These are phyloP conservation scores for Fraxinus baroniana DNA, from an alignment of 305 asterid species.

Conservation along the genomic window DNA sequence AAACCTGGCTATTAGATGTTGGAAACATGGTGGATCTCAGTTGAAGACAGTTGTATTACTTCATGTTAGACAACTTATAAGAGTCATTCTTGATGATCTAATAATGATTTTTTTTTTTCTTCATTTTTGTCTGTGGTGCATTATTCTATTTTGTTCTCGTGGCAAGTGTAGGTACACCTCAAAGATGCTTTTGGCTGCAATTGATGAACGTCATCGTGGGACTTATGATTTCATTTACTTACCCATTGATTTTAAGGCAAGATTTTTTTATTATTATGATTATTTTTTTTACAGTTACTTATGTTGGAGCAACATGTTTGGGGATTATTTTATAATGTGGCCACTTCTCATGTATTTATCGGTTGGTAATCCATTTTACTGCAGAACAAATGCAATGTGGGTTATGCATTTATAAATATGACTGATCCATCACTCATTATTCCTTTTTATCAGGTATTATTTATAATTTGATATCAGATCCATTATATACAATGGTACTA, in stretches of 20 bases:
- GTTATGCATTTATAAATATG: constrained; percentile 97
- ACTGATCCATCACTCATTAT: constrained; percentile 76
- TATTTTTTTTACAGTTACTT: background rate
- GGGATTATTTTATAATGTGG: background rate
- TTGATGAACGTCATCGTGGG: constrained; percentile 89
- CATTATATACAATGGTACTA: background rate
- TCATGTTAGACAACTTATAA: background rate
- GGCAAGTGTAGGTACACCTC: constrained; percentile 56
- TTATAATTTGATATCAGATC: constrained; percentile 47
- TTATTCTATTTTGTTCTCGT: constrained; percentile 22
- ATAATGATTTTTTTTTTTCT: background rate
- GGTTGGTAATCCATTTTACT: constrained; percentile 25
- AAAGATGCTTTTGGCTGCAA: constrained; percentile 95
- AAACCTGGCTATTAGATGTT: background rate
- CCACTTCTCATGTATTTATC: constrained; percentile 9
- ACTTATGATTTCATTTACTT: constrained; percentile 91
- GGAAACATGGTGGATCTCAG: background rate
- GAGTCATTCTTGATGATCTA: constrained; percentile 5
- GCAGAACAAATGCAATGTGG: constrained; percentile 98
- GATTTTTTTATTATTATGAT: constrained; percentile 10
- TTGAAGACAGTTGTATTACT: background rate
- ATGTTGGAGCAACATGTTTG: background rate
- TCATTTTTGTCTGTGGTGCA: background rate
- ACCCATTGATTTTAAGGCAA: constrained; percentile 93
- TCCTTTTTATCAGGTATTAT: constrained; percentile 38